Conservation (phyloP, 169 alveolate species). For the Plasmodium sp. region DNA sequence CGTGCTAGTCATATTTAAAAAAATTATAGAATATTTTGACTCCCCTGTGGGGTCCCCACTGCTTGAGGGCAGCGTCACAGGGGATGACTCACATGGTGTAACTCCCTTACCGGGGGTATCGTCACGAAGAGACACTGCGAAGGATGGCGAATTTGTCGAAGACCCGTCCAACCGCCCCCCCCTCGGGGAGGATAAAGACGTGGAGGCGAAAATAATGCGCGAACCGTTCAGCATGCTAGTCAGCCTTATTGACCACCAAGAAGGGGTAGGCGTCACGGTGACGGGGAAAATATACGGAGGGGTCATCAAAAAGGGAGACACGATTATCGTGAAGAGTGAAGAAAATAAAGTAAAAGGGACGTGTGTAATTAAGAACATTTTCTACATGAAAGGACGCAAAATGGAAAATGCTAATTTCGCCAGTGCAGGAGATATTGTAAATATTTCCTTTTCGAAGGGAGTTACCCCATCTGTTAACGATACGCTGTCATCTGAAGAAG, state of each 20-base stretch:
- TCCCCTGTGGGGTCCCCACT: neutral
- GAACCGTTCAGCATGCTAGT: constrained; percentile 82
- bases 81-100: neutral
- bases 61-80: neutral
- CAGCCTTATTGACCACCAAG: constrained; percentile 83
- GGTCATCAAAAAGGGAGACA: constrained; percentile 79
- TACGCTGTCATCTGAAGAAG: constrained; percentile 77
- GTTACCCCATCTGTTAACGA: constrained; percentile 84
- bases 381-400: constrained; percentile 79
- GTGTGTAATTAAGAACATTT: constrained; percentile 80
- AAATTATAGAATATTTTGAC: constrained; percentile 71
- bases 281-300: constrained; percentile 89
- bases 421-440: constrained; percentile 85
- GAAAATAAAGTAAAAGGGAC: constrained; percentile 78
- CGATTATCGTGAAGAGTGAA: constrained; percentile 79
- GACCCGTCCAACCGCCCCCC: neutral
- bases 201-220: constrained; percentile 1
- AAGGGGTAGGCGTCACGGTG: constrained; percentile 80
- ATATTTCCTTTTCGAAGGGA: constrained; percentile 83
- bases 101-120: neutral
- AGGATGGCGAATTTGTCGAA: neutral
- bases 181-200: neutral
- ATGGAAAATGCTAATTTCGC: constrained; percentile 79
- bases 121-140: neutral
- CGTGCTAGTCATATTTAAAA: constrained; percentile 63